phyloP scores from a whole-genome alignment of 2,329 filamentous ascomycete genomes.

The Fusarium annulatum region DNA sequence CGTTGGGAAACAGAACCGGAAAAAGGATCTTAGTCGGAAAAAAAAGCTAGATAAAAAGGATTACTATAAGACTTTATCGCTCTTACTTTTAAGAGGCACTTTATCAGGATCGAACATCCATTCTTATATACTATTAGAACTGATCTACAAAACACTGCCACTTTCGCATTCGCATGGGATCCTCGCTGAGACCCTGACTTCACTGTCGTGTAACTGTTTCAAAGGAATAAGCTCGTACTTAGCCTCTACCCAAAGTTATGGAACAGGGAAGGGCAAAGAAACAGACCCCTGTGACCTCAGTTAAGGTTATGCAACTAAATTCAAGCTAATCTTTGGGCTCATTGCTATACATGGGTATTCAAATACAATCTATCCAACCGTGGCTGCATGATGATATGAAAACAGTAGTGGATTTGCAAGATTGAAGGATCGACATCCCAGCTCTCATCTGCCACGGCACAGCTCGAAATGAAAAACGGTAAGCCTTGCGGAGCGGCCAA shows the following conservation, averaged over 20 bases:
- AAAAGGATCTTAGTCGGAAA: fast-evolving
- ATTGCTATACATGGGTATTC: neutral
- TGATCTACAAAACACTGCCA: constrained; percentile 7
- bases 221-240: neutral
- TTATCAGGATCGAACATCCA: neutral
- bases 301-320: neutral
- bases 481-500: neutral
- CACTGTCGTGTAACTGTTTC: neutral
- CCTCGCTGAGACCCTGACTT: neutral
- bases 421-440: neutral
- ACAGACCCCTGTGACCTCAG: neutral
- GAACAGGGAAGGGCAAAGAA: neutral
- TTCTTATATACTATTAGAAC: neutral
- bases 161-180: constrained; percentile 2
- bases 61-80: neutral
- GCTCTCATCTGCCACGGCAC: too few species aligned
- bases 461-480: neutral
- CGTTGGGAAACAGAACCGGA: neutral
- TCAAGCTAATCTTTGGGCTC: too few species aligned
- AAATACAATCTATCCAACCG: neutral
- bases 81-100: neutral
- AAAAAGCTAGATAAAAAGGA: too few species aligned
- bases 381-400: neutral
- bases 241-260: too few species aligned
- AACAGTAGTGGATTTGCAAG: neutral